Evolutionary conservation across 2,329 filamentous ascomycete genomes (phyloP), one percentile per base, ranked within the genome.

Genomic region (Septoria linicola): DNA sequence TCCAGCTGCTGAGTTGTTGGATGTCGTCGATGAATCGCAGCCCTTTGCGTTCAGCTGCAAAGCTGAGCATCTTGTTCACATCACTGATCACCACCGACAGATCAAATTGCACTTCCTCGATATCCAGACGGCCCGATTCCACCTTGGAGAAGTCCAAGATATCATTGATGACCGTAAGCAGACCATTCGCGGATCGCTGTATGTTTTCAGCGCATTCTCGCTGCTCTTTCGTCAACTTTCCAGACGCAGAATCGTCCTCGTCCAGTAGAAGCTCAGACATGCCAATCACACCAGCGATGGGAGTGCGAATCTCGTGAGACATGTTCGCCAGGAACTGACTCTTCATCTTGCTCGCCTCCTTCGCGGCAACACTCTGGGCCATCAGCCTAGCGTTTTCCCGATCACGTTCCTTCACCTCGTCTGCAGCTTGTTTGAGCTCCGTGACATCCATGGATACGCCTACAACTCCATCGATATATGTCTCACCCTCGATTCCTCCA

Each of bases 91-190:
- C 82, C 1, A 88, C 76, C 0, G 83, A 84, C 1, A 90, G 73
- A 21, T 84, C 88, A 61, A 91, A 92, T 55, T 89, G 86, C 0
- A 90, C 86, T 61, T 90, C 85, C 68, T 90, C 87, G 34, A 91
- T 85, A 56, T 90, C 87, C 16, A 91, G 71, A 6, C 84, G 77
- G 2, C 88, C 87, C 7, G 85, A 88, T 66, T 91, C 88, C 4
- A 66, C 59, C 84, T 95, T 95, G 3, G 88, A 93, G 66, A 95
- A 91, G 69, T 95, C 89, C 1, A 95, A 74, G 49, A 95, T 95
- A 63, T 95, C 89, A 63, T 95, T 95, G 69, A 95, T 95, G 34
- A 95, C 86, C 0, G 88, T 92, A 16, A 95, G 75, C 2, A 95
- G 73, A 1, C 87, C 89, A 57, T 92, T 90, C 0, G 86, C 88